Conservation (phyloP, 2,329 filamentous ascomycete species). For the Cercospora berteroae region DNA sequence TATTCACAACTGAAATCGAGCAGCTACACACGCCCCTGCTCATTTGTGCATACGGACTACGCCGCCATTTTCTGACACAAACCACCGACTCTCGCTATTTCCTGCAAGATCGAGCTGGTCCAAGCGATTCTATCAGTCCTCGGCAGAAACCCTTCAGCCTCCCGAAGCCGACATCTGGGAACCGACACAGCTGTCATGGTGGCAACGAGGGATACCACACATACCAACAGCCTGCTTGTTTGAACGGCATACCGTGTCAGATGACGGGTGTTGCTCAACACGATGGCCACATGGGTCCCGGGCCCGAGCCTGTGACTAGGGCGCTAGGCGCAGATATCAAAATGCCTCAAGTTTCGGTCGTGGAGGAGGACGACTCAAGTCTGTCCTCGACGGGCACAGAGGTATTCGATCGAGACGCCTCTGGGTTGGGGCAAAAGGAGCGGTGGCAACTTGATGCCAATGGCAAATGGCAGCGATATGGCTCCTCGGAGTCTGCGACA, state of each 20-base stretch:
- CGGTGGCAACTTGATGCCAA: constrained; percentile 31
- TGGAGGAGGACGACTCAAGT: constrained; percentile 35
- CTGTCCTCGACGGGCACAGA: constrained; percentile 36
- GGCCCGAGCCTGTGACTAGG: constrained; percentile 14
- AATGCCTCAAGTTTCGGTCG: constrained; percentile 13
- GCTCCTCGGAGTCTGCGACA: constrained; percentile 36
- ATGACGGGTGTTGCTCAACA: constrained; percentile 21
- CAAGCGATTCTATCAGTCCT: constrained; percentile 4
- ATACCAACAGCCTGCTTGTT: constrained; percentile 9
- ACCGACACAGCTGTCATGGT: constrained; percentile 19
- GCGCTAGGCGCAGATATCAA: constrained; percentile 21
- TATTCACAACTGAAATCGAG: neutral
- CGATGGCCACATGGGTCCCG: constrained; percentile 19
- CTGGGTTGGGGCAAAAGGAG: constrained; percentile 21
- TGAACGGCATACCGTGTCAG: constrained; percentile 9
- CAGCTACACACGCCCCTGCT: neutral
- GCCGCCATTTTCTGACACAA: constrained; percentile 4
- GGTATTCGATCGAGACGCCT: constrained; percentile 28
- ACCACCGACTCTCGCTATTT: neutral
- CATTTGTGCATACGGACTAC: neutral
- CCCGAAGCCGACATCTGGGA: constrained; percentile 11
- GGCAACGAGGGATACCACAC: constrained; percentile 13
- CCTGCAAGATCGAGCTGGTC: neutral
- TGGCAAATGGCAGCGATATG: constrained; percentile 36
- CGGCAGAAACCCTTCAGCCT: constrained; percentile 12